phyloP scores from a whole-genome alignment of 257 asterid species.

The Ophiorrhiza pumila region DNA sequence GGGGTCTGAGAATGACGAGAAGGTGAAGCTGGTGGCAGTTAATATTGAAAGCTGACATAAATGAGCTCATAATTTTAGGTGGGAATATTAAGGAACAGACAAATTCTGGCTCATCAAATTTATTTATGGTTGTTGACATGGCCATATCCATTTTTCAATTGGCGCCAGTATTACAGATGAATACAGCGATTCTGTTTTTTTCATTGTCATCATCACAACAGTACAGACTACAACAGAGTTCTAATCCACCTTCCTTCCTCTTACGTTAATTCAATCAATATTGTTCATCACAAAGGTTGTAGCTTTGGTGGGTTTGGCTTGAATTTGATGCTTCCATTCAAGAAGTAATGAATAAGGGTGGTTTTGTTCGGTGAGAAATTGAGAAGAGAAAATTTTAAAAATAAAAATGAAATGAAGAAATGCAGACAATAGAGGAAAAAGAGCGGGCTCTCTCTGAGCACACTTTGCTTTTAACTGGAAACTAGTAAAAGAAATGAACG shows the following conservation, averaged over 20 bases:
- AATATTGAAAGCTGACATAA: conserved; percentile 38
- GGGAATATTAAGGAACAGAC: neutral
- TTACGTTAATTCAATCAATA: too few species aligned
- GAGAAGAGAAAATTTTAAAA: neutral
- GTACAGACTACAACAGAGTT: too few species aligned
- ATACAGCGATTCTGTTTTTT: too few species aligned
- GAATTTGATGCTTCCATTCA: neutral
- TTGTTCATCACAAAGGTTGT: too few species aligned
- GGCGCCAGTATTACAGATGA: neutral
- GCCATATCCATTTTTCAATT: neutral
- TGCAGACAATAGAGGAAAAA: neutral
- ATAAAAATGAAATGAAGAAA: neutral
- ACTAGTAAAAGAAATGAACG: too few species aligned
- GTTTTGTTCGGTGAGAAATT: neutral
- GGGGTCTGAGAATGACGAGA: conserved; percentile 18
- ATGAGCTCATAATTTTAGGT: conserved; percentile 52
- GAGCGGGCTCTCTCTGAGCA: neutral
- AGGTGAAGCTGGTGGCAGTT: conserved; percentile 16
- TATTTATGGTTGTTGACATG: neutral
- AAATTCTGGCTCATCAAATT: conserved; percentile 17
- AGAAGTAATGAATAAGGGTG: too few species aligned
- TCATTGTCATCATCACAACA: too few species aligned
- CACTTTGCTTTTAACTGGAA: too few species aligned
- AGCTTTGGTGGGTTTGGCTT: too few species aligned
- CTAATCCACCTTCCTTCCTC: too few species aligned